These are phyloP conservation scores for Aspergillus pseudoglaucus DNA, from an alignment of 2,329 filamentous ascomycete genomes.

Conservation along the genomic window DNA sequence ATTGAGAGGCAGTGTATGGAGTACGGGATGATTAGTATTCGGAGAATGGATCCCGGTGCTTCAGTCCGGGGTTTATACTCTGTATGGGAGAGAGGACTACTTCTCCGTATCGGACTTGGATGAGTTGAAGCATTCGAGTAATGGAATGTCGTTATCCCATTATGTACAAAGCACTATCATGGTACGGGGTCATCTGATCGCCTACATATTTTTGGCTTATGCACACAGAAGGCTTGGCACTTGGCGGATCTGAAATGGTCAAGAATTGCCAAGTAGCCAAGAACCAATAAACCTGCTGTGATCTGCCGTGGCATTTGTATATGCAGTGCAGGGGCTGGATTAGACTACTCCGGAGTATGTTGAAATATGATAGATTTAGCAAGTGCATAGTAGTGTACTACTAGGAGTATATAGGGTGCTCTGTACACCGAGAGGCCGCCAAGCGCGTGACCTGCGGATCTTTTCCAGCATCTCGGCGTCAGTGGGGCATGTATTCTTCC, in stretches of 20 bases:
- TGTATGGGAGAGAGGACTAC: no score
- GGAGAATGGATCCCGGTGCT: no score
- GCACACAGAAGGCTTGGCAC: constrained; percentile 8
- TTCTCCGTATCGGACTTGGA: not conserved
- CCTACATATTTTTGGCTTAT: not conserved
- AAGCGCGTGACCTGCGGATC: constrained; percentile 17
- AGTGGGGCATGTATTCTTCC: constrained; percentile 7
- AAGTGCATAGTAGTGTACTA: no score
- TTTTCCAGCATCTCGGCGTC: constrained; percentile 9
- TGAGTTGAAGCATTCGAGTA: not conserved
- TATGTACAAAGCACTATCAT: no score
- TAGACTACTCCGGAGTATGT: no score
- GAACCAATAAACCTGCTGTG: not conserved
- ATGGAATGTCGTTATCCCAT: not conserved
- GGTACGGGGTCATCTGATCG: not conserved
- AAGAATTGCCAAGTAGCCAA: constrained; percentile 1
- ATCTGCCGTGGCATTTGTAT: constrained; percentile 3
- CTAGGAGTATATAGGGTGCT: no score
- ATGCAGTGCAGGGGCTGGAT: no score
- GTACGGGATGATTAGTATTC: no score
- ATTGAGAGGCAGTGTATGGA: no score
- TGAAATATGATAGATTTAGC: no score
- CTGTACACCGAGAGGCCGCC: constrained; percentile 1
- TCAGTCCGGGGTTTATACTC: no score
- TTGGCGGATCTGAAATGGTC: constrained; percentile 4